Percentiles rank a stretch among this genome's conserved stretches.
These are phyloP conservation scores for Dissoconium aciculare DNA, from an alignment of 2,329 filamentous ascomycete species.

Conservation along the genomic window DNA sequence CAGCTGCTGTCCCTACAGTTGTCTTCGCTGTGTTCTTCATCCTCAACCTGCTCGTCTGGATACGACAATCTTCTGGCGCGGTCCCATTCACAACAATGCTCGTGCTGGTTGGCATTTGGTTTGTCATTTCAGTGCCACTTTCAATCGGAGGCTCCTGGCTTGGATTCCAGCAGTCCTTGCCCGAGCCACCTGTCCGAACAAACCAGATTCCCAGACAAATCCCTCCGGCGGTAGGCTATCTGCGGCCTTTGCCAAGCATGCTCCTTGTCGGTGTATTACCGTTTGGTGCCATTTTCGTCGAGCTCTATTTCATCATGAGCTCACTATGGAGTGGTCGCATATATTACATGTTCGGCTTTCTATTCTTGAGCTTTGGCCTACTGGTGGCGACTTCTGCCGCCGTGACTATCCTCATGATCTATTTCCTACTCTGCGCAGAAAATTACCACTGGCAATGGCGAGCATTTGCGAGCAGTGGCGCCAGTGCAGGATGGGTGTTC, in stretches of 20 bases:
- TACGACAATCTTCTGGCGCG: conserved; percentile 76
- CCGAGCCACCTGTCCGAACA: conserved; percentile 73
- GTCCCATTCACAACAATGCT: conserved; percentile 97
- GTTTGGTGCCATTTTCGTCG: conserved; percentile 93
- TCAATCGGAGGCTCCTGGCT: conserved; percentile 85
- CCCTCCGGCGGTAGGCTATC: conserved; percentile 66
- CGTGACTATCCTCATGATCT: conserved; percentile 85
- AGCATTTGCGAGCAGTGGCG: conserved; percentile 79
- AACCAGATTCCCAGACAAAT: conserved; percentile 98
- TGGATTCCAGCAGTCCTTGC: conserved; percentile 57
- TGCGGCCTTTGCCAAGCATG: conserved; percentile 78
- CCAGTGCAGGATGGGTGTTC: conserved; percentile 84
- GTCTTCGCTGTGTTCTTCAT: conserved; percentile 86
- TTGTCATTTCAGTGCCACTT: conserved; percentile 84
- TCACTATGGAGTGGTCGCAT: conserved; percentile 98
- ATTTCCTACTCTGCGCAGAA: conserved; percentile 89
- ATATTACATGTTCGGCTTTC: conserved; percentile 99
- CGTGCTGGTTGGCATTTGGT: conserved; percentile 86
- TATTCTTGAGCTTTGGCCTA: conserved; percentile 92
- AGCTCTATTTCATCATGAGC: conserved; percentile 98
- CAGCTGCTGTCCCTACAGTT: conserved; percentile 67
- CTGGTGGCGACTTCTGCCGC: conserved; percentile 93
- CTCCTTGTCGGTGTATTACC: conserved; percentile 82
- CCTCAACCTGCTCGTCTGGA: conserved; percentile 92
- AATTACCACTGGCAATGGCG: conserved; percentile 99